Base-by-base conservation (phyloP, 192 early-diverging fungal genomes). In the Podila minutissima region DNA sequence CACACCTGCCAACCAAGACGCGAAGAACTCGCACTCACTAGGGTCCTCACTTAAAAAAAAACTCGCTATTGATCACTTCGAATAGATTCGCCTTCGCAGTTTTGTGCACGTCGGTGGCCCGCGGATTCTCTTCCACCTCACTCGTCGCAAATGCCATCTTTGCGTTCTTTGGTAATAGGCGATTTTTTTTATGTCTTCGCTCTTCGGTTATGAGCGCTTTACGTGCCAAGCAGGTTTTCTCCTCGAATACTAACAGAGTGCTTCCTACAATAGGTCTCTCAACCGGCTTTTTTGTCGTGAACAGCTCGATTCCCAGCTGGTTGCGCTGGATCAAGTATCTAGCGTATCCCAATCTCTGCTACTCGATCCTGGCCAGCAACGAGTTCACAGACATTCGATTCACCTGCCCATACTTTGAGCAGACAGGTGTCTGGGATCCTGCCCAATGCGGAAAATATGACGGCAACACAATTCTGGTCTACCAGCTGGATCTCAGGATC, bases 281-380 rank as follows among this genome's bases (percentile, higher is more conserved):
- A 24, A 81, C 77, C n/a, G 77, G 77, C 2, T 81, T 73, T 55
- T 81, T 81, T 51, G 62, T 81, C 22, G 71, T 81, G 41, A 69
- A 62, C 4, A 81, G 77, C 31, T 67, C 61, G 11, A 81, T 81
- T 33, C 77, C 77, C 15, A 71, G 17, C 4, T 81, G 77, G 77
- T 38, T 81, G 9, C 71, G 71, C 20, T 81, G 77, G 77, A 81
- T 81, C 41, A 63, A 55, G 15, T 73, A 73, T 17, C 19, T 81
- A 13, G 77, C 77, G 0, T 81, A 73, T 9, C 53, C 70, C 33
- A 81, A 66, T 38, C 4, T 69, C 6, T 59, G 77, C 51, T 81
- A 73, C 37, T 37, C 19, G n/a, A 73, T 81, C 33, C 26, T 81
- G 61, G 77, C 77, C 33, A 81, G 77, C 33, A 81, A 81, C 32